Conservation (phyloP, 2,329 filamentous ascomycete genomes). For the Pestalotiopsis sp. region DNA sequence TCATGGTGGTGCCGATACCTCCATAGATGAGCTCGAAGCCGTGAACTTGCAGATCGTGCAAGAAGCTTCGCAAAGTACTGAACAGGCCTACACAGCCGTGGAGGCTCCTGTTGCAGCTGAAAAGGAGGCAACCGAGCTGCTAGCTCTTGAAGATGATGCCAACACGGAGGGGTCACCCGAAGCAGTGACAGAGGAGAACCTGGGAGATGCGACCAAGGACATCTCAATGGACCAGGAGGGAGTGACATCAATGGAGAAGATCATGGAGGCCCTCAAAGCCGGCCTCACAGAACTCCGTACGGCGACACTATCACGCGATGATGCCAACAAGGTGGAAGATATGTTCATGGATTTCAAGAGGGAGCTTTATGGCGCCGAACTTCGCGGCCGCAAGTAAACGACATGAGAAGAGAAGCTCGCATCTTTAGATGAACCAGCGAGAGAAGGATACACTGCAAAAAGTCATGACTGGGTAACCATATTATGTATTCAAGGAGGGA, state of each 20-base stretch:
- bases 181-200: constrained; percentile 14
- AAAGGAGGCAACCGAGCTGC: neutral
- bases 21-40: constrained; percentile 30
- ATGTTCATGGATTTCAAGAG: constrained; percentile 78
- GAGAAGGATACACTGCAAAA: neutral
- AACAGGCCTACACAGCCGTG: constrained; percentile 16
- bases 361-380: constrained; percentile 72
- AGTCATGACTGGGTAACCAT: constrained; percentile 2
- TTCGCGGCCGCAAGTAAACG: constrained; percentile 45
- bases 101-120: neutral
- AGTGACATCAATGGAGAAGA: constrained; percentile 44
- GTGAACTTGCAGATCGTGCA: constrained; percentile 33
- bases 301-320: constrained; percentile 62
- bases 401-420: neutral
- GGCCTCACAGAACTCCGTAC: constrained; percentile 63
- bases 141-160: constrained; percentile 27
- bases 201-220: neutral
- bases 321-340: constrained; percentile 75
- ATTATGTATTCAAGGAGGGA: constrained; percentile 2
- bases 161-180: constrained; percentile 18
- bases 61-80: constrained; percentile 33
- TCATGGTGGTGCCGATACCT: constrained; percentile 14
- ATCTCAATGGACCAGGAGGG: constrained; percentile 18
- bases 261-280: constrained; percentile 56
- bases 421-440: neutral